Evolutionary conservation across 768 basidiomycete species (phyloP), one percentile per base, ranked within the genome.

Genomic region (Boletellus ananas): DNA sequence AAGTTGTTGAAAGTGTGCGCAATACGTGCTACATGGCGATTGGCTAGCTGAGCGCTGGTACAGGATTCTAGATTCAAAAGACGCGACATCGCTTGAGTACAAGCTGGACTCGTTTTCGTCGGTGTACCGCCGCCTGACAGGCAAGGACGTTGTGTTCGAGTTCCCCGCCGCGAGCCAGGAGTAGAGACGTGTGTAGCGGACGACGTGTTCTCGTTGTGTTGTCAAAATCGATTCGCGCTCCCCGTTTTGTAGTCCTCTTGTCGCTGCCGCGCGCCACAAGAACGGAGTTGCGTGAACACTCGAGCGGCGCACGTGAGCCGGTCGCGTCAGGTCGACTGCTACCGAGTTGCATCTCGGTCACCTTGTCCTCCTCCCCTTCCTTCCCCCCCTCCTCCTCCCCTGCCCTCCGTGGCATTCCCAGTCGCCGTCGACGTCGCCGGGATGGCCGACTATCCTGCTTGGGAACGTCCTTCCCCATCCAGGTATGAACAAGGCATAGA

Each of bases 81-180:
- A 99, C 69, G 84, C 93, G 49, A 98, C 94, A 70, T 90, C 92
- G 65, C 80, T 98, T 69, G 96, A 98, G 80, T 97, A 99, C 88
- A 99, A 99, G 83, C 82, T 98, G 62, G 96, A 99, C 77, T 95
- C 94, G 57, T 99, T 98, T 79, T 89, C 94, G 43, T 94, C 92
- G 36, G 91, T 98, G 57, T 97, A 96, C 81, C 89, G 87, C 66
- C 83, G 87, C 56, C 75, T 96, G 69, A 95, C 94, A 58, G 94
- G 94, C 69, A 97, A 96, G 80, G 94, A 97, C 57, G 94, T 96
- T 51, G 85, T 88, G 47, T 93, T 93, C 67, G 90, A 93, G 78
- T 93, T 93, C 78, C 90, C 90, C 38, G 83, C 84, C 55, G 81
- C 79, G 58, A 74, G 75, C 61, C 84, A 84, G 68, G 83, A 86